These are phyloP conservation scores for Phytophthora nicotianae DNA, from an alignment of 352 stramenopile genomes.

Conservation along the genomic window DNA sequence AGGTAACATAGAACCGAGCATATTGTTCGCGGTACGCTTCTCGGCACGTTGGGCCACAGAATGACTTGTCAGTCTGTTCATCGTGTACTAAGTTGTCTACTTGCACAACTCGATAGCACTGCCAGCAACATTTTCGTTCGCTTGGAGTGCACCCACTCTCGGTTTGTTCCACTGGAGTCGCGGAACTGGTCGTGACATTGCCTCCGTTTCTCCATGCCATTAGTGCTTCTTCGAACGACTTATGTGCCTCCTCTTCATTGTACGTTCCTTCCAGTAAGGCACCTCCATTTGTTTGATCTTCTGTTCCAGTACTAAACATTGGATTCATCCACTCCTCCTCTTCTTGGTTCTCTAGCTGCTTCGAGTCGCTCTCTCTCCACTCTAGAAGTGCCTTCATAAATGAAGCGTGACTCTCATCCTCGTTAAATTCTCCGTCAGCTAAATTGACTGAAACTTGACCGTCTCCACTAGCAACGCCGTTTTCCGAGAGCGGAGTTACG, in stretches of 20 bases:
- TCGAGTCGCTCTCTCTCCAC: constrained; percentile 58
- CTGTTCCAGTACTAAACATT: constrained; percentile 25
- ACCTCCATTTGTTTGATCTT: constrained; percentile 36
- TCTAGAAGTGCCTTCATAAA: constrained; percentile 85
- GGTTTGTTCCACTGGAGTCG: constrained; percentile 37
- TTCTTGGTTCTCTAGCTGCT: constrained; percentile 35
- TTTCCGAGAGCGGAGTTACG: constrained; percentile 56
- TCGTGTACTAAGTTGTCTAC: constrained; percentile 53
- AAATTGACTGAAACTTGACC: constrained; percentile 67
- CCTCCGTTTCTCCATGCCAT: constrained; percentile 57
- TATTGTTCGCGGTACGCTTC: constrained; percentile 55
- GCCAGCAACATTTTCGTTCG: constrained; percentile 77
- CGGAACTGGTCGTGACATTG: not conserved
- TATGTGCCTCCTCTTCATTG: constrained; percentile 72
- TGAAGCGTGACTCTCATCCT: constrained; percentile 72
- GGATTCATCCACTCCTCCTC: constrained; percentile 72
- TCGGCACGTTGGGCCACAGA: constrained; percentile 56
- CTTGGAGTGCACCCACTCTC: constrained; percentile 53
- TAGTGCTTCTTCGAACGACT: constrained; percentile 64
- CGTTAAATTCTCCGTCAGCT: constrained; percentile 76
- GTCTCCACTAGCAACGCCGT: constrained; percentile 11
- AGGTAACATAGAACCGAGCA: constrained; percentile 49
- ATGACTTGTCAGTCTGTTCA: constrained; percentile 47
- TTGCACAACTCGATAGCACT: constrained; percentile 72
- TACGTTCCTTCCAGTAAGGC: constrained; percentile 63